Evolutionary conservation across 192 early-diverging fungal species (phyloP), one percentile per base, ranked within the genome.

Genomic region (Backusella macrospora): DNA sequence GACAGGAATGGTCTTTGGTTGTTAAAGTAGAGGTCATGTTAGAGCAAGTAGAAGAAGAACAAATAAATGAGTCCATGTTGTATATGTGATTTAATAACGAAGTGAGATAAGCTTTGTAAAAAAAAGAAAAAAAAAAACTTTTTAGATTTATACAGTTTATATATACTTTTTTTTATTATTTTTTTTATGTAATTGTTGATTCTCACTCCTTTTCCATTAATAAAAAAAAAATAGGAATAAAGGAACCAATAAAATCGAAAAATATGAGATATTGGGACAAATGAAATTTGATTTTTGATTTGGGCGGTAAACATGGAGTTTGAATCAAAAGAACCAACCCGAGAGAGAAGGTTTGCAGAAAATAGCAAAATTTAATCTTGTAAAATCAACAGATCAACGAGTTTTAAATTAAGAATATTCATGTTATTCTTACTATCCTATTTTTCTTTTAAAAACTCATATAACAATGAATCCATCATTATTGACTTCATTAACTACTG

Each of bases 241-340:
- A 59, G 52, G 52, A 59, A 59, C 52, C 52, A 59, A 59, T 59
- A 18, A 59, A 26, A 12, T 59, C 26, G 6, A 21, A 26, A 59
- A 23, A 59, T 59, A 26, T 59, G 52, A 59, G 52, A 59, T 21
- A 59, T 59, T 23, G 23, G 52, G 9, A 59, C 52, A 59, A 59
- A 59, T 59, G 23, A 59, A 59, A 59, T 26, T 59, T 4, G 12
- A 9, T 59, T 59, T 59, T 26, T 3, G 12, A 21, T 59, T 59
- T 23, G 16, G 18, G 52, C 49, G 49, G 49, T 12, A 18, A 52
- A 59, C 52, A 5, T 59, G 52, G 52, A 59, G 52, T 59, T 59
- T 59, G 10, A 59, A 59, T 59, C 8, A 59, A 59, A 59, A 16
- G 52, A 23, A 59, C 52, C 52, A 59, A 59, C 52, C 52, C 52